Conservation (phyloP, 2,329 filamentous ascomycete species). For the Botrytis paeoniae region DNA sequence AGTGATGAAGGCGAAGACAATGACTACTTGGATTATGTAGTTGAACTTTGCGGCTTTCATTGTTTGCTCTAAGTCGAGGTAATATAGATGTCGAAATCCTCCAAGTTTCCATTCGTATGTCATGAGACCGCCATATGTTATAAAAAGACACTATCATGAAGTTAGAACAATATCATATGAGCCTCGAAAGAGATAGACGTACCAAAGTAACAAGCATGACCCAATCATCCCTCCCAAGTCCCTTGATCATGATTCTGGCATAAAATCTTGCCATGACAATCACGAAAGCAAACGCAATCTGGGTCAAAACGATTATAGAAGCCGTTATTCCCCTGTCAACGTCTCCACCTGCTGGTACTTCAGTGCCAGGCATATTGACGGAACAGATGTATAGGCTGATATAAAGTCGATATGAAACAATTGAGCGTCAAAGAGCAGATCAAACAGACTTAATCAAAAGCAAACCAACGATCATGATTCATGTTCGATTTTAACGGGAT, state of each 20-base stretch:
- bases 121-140: constrained; percentile 8
- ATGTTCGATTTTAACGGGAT: not conserved
- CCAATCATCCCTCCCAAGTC: constrained; percentile 18
- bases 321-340: constrained; percentile 5
- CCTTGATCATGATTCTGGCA: constrained; percentile 10
- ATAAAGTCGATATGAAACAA: not conserved
- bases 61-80: not conserved
- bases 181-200: not conserved
- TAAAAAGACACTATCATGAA: constrained; percentile 1
- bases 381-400: not conserved
- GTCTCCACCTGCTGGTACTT: constrained; percentile 9
- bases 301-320: constrained; percentile 1
- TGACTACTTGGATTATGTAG: not conserved
- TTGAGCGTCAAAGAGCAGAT: not conserved
- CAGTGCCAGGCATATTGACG: not conserved
- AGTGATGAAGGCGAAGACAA: constrained; percentile 8
- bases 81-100: constrained; percentile 18
- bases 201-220: constrained; percentile 17
- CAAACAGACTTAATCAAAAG: not conserved
- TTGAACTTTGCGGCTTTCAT: constrained; percentile 9
- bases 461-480: not conserved
- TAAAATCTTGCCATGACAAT: constrained; percentile 17
- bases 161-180: not conserved
- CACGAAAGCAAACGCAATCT: constrained; percentile 11
- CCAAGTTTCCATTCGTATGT: constrained; percentile 11